A percentile compares a stretch with the other conserved stretches of the same genome.
Evolutionary conservation across 176 grass and related monocot genomes (phyloP).

Genomic region (Rhynchospora pubera): DNA sequence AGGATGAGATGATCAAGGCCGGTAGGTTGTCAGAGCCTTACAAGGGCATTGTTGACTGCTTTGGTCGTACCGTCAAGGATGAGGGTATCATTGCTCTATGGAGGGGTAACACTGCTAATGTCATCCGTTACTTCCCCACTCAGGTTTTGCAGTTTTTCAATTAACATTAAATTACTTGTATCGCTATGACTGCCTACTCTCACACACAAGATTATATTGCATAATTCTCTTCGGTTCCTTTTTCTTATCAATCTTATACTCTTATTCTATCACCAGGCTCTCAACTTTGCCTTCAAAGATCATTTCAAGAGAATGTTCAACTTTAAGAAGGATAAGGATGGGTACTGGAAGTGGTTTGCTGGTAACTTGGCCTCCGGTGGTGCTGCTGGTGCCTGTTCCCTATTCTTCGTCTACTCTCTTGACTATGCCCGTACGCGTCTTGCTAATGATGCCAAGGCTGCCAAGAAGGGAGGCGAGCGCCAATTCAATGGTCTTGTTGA

Average conservation of each 20-base stretch:
- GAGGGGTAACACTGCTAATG: conserved; percentile 69
- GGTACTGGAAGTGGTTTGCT: conserved; percentile 69
- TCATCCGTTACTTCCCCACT: conserved; percentile 66
- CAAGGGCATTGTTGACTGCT: conserved; percentile 51
- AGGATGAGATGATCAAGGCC: conserved; percentile 55
- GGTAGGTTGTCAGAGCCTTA: conserved; percentile 49
- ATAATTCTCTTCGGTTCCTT: not conserved
- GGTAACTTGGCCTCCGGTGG: conserved; percentile 59
- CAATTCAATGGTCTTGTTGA: conserved; percentile 62
- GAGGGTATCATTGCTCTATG: conserved; percentile 45
- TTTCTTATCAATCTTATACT: not conserved
- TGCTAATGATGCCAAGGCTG: conserved; percentile 48
- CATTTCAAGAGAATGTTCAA: conserved; percentile 75
- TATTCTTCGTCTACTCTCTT: conserved; percentile 57
- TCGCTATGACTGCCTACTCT: not conserved
- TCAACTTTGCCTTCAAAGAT: conserved; percentile 65
- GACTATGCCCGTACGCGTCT: conserved; percentile 53
- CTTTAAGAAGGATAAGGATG: conserved; percentile 66
- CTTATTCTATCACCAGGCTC: conserved; percentile 29
- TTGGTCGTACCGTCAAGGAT: conserved; percentile 44
- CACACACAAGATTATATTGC: not conserved
- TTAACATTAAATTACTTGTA: not conserved
- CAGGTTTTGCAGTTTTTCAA: conserved; percentile 21
- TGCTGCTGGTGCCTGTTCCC: conserved; percentile 58
- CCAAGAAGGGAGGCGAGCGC: conserved; percentile 48